phyloP scores from a whole-genome alignment of 2,329 filamentous ascomycete species.

The Cucurbitaria berberidis region DNA sequence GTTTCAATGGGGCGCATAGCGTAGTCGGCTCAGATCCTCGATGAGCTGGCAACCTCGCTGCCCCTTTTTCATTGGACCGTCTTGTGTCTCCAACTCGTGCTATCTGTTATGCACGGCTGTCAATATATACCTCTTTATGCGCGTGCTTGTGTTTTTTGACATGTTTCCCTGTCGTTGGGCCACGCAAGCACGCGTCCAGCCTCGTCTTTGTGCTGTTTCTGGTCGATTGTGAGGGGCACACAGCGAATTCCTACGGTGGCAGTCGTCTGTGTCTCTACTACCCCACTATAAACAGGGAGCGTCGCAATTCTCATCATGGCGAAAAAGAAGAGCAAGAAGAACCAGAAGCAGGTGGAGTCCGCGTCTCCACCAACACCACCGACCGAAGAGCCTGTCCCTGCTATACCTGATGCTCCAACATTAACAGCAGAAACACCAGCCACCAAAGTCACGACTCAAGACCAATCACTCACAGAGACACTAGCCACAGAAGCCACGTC shows the following conservation, averaged over 20 bases:
- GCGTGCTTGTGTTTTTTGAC: constrained; percentile 39
- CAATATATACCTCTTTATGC: constrained; percentile 45
- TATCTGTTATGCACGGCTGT: constrained; percentile 37
- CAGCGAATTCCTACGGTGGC: constrained; percentile 7
- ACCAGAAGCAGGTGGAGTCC: constrained; percentile 37
- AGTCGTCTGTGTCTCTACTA: constrained; percentile 10
- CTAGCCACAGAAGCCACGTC: constrained; percentile 17
- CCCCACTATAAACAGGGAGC: constrained; percentile 32
- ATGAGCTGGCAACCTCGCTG: constrained; percentile 42
- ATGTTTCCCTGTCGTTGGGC: constrained; percentile 43
- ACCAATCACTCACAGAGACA: constrained; percentile 20
- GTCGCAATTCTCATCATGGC: constrained; percentile 34
- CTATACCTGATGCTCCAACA: constrained; percentile 21
- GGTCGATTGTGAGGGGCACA: constrained; percentile 33
- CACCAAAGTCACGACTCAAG: constrained; percentile 23
- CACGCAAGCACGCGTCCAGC: constrained; percentile 46
- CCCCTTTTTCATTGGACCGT: constrained; percentile 37
- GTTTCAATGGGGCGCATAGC: constrained; percentile 41
- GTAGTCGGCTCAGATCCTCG: constrained; percentile 39
- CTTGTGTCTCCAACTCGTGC: constrained; percentile 36
- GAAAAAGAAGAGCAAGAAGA: constrained; percentile 44
- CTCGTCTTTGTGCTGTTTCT: constrained; percentile 27
- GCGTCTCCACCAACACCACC: constrained; percentile 29
- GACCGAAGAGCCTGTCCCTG: constrained; percentile 29
- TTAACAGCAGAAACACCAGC: constrained; percentile 24